Evolutionary conservation across 108 stramenopile genomes (phyloP), one percentile per base, ranked within the genome.

Genomic region (Seminavis robusta): DNA sequence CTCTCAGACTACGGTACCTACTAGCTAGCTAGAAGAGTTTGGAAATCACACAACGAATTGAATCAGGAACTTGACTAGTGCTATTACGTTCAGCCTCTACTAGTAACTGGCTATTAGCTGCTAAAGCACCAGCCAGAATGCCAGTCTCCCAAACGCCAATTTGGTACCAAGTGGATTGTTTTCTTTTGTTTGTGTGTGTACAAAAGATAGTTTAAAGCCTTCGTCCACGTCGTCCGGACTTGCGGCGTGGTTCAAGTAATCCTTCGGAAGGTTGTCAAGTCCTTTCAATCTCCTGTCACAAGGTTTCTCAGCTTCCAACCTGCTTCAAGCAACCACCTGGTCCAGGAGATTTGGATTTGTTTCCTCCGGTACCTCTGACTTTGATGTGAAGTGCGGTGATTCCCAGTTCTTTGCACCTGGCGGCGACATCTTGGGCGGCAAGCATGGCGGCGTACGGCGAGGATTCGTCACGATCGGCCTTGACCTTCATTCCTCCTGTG

Each of bases 401-500:
- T 57, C 99, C 99, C 61, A 99, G 71, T 56, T 97, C 96, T 70
- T 94, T 97, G 76, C 90, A 93, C 26, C 80, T 80, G 11, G 72
- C 98, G 34, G 97, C 98, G 34, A 95, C 97, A 57, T 99, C 99
- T 79, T 98, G 97, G 32, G 99, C 99, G 83, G 99, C 99, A 91
- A 99, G 93, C 99, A 98, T 98, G 39, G 99, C 98, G 52, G 99
- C 99, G 81, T 99, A 99, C 13, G 99, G 99, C 27, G 92, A 94
- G 45, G 96, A 90, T 80, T 99, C 99, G 59, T 99, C 99, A 50
- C 98, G 93, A 65, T 99, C 99, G 17, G 98, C 98, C 94, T 98
- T 98, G 59, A 99, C 99, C 84, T 99, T 99, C 99, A 99, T 99
- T 39, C 99, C 99, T 49, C 99, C 99, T 9, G 99, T 99, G 36